Conservation (phyloP, 306 rosid genomes). For the Dicorynia guianensis region DNA sequence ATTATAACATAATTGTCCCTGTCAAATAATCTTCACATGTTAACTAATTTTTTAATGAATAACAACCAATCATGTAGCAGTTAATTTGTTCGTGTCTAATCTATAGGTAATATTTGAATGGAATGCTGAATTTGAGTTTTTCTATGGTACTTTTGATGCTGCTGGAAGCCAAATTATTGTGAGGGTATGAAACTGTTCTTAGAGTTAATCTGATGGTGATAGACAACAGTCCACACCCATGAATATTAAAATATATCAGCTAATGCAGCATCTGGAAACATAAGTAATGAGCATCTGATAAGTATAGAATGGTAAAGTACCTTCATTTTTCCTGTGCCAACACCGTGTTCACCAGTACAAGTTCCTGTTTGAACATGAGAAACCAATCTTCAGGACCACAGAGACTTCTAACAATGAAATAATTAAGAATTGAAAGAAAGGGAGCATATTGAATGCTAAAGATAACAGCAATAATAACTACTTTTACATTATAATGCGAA, state of each 20-base stretch:
- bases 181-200: constrained; percentile 24
- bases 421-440: background rate
- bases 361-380: constrained; percentile 68
- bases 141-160: constrained; percentile 13
- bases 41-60: constrained; percentile 16
- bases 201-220: too few species aligned
- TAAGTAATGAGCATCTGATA: constrained; percentile 20
- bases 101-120: background rate
- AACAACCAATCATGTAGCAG: constrained; percentile 13
- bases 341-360: constrained; percentile 97
- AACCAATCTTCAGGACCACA: constrained; percentile 38
- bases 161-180: constrained; percentile 25
- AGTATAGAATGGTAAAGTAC: constrained; percentile 44
- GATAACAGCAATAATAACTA: background rate
- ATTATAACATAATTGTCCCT: constrained; percentile 10
- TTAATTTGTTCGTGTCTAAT: background rate
- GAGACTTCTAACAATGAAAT: constrained; percentile 17
- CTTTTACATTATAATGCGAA: too few species aligned
- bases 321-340: constrained; percentile 98
- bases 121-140: background rate
- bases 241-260: constrained; percentile 26
- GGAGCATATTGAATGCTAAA: constrained; percentile 22
- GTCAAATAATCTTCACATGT: constrained; percentile 15
- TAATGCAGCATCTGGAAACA: constrained; percentile 26
- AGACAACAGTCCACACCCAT: constrained; percentile 29